Evolutionary conservation across 345 rosid genomes (phyloP).

Genomic region (Dipteronia dyeriana): DNA sequence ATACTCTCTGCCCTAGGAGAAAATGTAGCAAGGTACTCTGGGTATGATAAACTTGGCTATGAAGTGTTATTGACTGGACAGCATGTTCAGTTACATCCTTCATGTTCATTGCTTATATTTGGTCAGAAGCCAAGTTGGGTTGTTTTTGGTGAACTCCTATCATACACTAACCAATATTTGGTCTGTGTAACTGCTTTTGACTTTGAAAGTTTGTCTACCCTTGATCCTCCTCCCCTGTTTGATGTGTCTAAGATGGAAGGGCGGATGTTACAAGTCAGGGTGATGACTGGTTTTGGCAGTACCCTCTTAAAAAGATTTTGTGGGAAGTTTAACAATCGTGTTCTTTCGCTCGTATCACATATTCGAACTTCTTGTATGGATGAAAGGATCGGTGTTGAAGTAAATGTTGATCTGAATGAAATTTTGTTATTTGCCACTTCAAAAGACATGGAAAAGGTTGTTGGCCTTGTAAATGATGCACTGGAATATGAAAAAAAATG

Average conservation of each 20-base stretch:
- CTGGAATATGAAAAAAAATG: constrained; percentile 62
- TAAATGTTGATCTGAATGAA: constrained; percentile 63
- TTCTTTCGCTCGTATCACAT: constrained; percentile 58
- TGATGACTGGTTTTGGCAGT: constrained; percentile 61
- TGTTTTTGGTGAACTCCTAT: constrained; percentile 79
- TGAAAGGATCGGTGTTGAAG: constrained; percentile 62
- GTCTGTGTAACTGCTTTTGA: constrained; percentile 89
- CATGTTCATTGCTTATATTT: constrained; percentile 78
- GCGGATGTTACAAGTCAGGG: constrained; percentile 54
- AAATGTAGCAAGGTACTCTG: constrained; percentile 86
- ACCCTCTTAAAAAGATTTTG: constrained; percentile 65
- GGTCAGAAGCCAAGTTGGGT: constrained; percentile 87
- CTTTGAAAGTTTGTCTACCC: constrained; percentile 54
- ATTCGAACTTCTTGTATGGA: constrained; percentile 52
- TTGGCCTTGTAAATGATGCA: constrained; percentile 46
- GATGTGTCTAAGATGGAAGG: constrained; percentile 53
- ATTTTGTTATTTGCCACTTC: constrained; percentile 60
- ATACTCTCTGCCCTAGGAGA: constrained; percentile 78
- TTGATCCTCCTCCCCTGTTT: constrained; percentile 73
- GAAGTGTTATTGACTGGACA: constrained; percentile 81
- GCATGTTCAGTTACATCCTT: constrained; percentile 77
- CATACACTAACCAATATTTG: constrained; percentile 57
- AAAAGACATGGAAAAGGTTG: constrained; percentile 53
- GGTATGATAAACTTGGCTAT: constrained; percentile 82
- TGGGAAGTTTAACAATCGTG: constrained; percentile 60